phyloP scores from a whole-genome alignment of 495 filamentous ascomycete species.

The Acidomyces sp. region DNA sequence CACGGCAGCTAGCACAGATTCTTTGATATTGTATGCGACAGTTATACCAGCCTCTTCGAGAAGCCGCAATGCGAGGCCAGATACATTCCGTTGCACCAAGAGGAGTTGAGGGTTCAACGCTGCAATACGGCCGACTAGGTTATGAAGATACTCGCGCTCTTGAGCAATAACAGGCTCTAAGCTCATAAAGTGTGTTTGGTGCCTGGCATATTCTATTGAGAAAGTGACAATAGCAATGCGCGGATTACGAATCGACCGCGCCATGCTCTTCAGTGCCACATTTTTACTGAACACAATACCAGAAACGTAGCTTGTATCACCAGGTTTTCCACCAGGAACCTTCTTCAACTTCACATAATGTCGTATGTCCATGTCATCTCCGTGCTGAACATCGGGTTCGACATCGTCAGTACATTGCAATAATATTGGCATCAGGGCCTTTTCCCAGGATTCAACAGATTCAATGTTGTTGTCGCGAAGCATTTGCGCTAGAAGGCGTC shows the following conservation, averaged over 20 bases:
- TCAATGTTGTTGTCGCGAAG: constrained; percentile 63
- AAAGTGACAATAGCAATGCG: constrained; percentile 90
- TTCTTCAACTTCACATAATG: constrained; percentile 98
- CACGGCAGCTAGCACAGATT: constrained; percentile 87
- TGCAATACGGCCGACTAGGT: constrained; percentile 83
- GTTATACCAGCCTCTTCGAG: constrained; percentile 78
- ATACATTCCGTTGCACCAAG: constrained; percentile 79
- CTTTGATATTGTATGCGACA: constrained; percentile 91
- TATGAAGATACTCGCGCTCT: constrained; percentile 86
- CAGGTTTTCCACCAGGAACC: constrained; percentile 75
- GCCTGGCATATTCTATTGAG: constrained; percentile 87
- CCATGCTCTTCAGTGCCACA: constrained; percentile 89
- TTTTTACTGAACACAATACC: constrained; percentile 97
- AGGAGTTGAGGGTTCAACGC: constrained; percentile 72
- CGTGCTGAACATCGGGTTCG: constrained; percentile 73
- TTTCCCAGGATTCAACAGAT: constrained; percentile 70
- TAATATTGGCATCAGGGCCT: constrained; percentile 78
- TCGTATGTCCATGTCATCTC: constrained; percentile 95
- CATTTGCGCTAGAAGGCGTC: constrained; percentile 69
- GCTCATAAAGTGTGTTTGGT: constrained; percentile 96
- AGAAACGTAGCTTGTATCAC: constrained; percentile 87
- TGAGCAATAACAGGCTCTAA: constrained; percentile 93
- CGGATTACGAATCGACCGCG: constrained; percentile 66
- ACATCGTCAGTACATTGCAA: constrained; percentile 89
- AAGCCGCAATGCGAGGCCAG: constrained; percentile 77